phyloP scores from a whole-genome alignment of 2,329 filamentous ascomycete genomes.

The Talaromyces sp. region DNA sequence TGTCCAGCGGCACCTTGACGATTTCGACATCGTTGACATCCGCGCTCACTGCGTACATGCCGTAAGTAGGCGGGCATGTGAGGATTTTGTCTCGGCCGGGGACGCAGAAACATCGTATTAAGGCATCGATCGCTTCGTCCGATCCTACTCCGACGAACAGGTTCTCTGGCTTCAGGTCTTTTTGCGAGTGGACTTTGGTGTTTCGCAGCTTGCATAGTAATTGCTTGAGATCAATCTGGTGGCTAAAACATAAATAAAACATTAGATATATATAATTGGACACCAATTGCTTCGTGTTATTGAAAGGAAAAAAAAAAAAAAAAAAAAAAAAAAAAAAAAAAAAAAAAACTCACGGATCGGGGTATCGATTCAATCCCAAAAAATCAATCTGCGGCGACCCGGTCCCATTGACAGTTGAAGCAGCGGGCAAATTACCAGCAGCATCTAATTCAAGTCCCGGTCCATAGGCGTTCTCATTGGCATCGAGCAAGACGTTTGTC shows the following conservation, averaged over 20 bases:
- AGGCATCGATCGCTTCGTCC: slow-evolving; percentile 92
- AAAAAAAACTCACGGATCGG: slow-evolving; percentile 61
- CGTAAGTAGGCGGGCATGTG: slow-evolving; percentile 93
- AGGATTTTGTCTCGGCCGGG: slow-evolving; percentile 86
- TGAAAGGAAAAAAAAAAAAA: not conserved
- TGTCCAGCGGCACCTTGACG: slow-evolving; percentile 76
- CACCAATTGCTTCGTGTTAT: not conserved
- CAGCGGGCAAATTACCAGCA: slow-evolving; percentile 44
- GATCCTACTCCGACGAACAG: slow-evolving; percentile 93
- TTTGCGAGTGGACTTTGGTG: slow-evolving; percentile 68
- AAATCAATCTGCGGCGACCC: slow-evolving; percentile 63
- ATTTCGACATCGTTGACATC: slow-evolving; percentile 88
- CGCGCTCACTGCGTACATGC: slow-evolving; percentile 95
- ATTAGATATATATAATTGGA: not conserved
- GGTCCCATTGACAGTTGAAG: slow-evolving; percentile 26
- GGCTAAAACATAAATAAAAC: slow-evolving; percentile 37
- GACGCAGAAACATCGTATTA: slow-evolving; percentile 87
- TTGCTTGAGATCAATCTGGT: slow-evolving; percentile 83
- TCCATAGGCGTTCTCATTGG: slow-evolving; percentile 95
- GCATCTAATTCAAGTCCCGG: slow-evolving; percentile 61
- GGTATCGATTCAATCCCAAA: slow-evolving; percentile 83
- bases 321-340: not conserved
- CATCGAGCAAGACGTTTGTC: slow-evolving; percentile 90
- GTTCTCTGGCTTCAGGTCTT: slow-evolving; percentile 69
- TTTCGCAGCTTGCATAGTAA: slow-evolving; percentile 83